These are phyloP conservation scores for Spiraea crenata DNA, from an alignment of 331 rosid genomes.

Conservation along the genomic window DNA sequence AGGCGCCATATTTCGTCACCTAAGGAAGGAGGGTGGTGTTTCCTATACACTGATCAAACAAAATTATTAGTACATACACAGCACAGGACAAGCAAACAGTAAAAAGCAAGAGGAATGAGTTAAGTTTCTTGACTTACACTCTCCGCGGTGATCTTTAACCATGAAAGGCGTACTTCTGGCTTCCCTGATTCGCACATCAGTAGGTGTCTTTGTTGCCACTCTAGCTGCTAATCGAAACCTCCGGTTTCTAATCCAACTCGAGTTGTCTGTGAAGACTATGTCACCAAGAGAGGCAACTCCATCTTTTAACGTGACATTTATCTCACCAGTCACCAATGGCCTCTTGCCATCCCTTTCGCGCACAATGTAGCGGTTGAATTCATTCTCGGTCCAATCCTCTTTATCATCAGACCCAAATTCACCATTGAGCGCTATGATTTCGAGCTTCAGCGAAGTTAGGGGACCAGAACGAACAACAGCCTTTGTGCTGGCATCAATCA, in stretches of 20 bases:
- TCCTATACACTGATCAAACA: constrained; percentile 52
- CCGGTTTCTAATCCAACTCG: constrained; percentile 56
- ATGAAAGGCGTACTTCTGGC: constrained; percentile 58
- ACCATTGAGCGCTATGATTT: constrained; percentile 51
- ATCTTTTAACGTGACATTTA: constrained; percentile 31
- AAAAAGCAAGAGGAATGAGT: background rate
- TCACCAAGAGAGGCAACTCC: constrained; percentile 45
- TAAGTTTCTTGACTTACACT: constrained; percentile 48
- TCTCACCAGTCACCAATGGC: constrained; percentile 58
- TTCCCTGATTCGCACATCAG: constrained; percentile 42
- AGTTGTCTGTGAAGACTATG: constrained; percentile 58
- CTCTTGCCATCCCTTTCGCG: constrained; percentile 54
- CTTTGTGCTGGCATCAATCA: constrained; percentile 45
- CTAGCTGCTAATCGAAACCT: constrained; percentile 63
- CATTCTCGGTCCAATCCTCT: constrained; percentile 58
- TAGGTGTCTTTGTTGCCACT: constrained; percentile 19
- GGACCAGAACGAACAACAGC: constrained; percentile 42
- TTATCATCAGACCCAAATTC: constrained; percentile 39
- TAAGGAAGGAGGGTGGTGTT: constrained; percentile 62
- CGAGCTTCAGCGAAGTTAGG: constrained; percentile 50
- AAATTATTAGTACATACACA: background rate
- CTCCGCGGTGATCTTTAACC: constrained; percentile 80
- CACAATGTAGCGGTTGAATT: constrained; percentile 46
- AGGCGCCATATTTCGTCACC: constrained; percentile 69
- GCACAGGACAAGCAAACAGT: background rate